Base-by-base conservation (phyloP, 2,329 filamentous ascomycete species). In the Fusarium pseudograminearum region DNA sequence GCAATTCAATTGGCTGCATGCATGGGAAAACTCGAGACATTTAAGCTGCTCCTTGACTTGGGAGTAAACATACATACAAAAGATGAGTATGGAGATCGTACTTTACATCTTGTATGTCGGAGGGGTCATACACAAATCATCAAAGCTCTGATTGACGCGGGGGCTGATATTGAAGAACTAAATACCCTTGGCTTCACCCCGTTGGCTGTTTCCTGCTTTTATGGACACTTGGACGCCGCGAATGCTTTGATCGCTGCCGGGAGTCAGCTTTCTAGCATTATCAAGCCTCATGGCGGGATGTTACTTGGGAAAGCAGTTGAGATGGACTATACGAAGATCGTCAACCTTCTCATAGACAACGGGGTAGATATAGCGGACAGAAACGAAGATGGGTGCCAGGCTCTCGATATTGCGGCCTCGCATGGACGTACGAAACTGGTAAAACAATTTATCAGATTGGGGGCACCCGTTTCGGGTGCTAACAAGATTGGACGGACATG, bases 401-500 rank as follows among this genome's bases (percentile, higher is more conserved):
- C 22, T 15, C 14, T 42, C 28, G 22, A 22, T 1, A 9, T 26
- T 6, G 40, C 40, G 3, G 22, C 22, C 22, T 8, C 15, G 7
- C 4, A 16, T 42, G 8, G 7, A 42, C 40, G 6, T 26, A 16
- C 40, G 4, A 8, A 26, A 4, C 16, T 42, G 5, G 12, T 26
- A 9, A 7, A 18, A 24, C 40, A 24, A 15, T 42, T 26, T 5
- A 5, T 42, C 10, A 8, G 5, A 24, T 10, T 24, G 4, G 40
- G 15, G 16, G 40, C 9, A 2, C 16, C 8, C 4, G 12, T 42
- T 14, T 16, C 22, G 1, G 22, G 15, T 11, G 16, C 22, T 14
- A 9, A 24, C 15, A 10, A 42, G 14, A 5, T 0, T 14, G 41
- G 22, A 2, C 24, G 18, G 0, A 55, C 1, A 4, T 0, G 10